These are phyloP conservation scores for Mycena vulgaris DNA, from an alignment of 768 basidiomycete species.

Conservation along the genomic window DNA sequence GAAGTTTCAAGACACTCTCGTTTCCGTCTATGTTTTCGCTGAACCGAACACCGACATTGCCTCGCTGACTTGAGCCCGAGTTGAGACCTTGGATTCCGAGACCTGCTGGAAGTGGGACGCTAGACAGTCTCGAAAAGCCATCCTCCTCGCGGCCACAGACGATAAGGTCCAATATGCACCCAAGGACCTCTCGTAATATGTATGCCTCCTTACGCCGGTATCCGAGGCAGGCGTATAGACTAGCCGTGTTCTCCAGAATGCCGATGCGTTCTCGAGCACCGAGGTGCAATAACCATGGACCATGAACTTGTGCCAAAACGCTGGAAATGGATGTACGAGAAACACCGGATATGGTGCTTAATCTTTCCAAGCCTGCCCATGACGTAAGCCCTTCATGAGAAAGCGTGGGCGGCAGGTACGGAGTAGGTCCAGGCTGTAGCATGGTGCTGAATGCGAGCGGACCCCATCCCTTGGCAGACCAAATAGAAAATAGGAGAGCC, in stretches of 20 bases:
- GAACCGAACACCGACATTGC: slow-evolving; percentile 78
- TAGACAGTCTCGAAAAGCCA: slow-evolving; percentile 62
- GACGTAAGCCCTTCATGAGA: slow-evolving; percentile 61
- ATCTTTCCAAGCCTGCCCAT: slow-evolving; percentile 72
- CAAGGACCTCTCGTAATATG: slow-evolving; percentile 87
- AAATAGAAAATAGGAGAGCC: slow-evolving; percentile 81
- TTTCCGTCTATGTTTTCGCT: slow-evolving; percentile 87
- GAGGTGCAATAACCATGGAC: slow-evolving; percentile 90
- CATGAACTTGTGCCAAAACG: slow-evolving; percentile 81
- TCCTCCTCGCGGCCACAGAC: slow-evolving; percentile 89
- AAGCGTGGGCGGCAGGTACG: slow-evolving; percentile 73
- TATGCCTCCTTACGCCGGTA: slow-evolving; percentile 92
- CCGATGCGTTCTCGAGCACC: slow-evolving; percentile 82
- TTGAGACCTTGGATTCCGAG: slow-evolving; percentile 65
- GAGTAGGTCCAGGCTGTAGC: slow-evolving; percentile 75
- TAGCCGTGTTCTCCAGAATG: slow-evolving; percentile 78
- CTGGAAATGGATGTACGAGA: slow-evolving; percentile 77
- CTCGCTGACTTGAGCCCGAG: slow-evolving; percentile 56
- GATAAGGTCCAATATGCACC: slow-evolving; percentile 86
- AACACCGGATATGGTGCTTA: slow-evolving; percentile 79
- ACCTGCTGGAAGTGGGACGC: slow-evolving; percentile 57
- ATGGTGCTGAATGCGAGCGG: slow-evolving; percentile 82
- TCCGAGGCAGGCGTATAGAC: slow-evolving; percentile 85
- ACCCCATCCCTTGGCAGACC: slow-evolving; percentile 93
- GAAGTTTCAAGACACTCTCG: slow-evolving; percentile 80